Conservation (phyloP, 108 stramenopile genomes). For the Cyclotella choctawhatcheeana region DNA sequence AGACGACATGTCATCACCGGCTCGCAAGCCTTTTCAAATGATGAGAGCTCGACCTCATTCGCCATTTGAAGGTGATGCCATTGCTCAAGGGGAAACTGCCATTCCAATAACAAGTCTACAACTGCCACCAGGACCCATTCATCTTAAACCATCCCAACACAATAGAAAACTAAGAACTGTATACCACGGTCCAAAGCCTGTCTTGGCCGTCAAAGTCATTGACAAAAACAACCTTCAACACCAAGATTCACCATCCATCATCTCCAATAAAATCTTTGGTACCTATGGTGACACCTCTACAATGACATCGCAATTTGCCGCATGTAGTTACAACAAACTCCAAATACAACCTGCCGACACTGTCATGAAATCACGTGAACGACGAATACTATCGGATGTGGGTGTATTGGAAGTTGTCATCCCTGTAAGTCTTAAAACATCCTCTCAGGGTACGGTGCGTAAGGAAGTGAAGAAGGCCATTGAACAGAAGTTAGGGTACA, state of each 20-base stretch:
- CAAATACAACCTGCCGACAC: too few species aligned
- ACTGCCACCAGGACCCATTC: conserved; percentile 16
- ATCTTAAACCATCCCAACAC: background rate
- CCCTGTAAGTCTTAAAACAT: conserved; percentile 2
- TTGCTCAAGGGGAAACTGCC: too few species aligned
- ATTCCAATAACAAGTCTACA: background rate
- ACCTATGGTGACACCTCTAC: conserved; percentile 40
- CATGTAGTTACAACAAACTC: conserved; percentile 35
- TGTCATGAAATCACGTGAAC: too few species aligned
- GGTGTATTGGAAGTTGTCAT: conserved; percentile 50
- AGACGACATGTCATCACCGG: background rate
- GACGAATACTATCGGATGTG: too few species aligned
- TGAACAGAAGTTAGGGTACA: conserved; percentile 19
- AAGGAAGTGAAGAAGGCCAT: conserved; percentile 32
- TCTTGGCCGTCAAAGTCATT: conserved; percentile 18
- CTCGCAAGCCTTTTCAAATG: too few species aligned
- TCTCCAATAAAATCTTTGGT: conserved; percentile 23
- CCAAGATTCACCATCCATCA: background rate
- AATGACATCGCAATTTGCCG: conserved; percentile 38
- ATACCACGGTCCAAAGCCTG: conserved; percentile 18
- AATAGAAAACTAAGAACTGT: background rate
- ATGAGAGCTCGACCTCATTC: background rate
- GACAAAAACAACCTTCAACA: conserved; percentile 2
- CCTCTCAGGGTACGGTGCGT: conserved; percentile 3
- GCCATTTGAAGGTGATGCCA: background rate